Base-by-base conservation (phyloP, 352 stramenopile species). In the Phytophthora aleatoria region DNA sequence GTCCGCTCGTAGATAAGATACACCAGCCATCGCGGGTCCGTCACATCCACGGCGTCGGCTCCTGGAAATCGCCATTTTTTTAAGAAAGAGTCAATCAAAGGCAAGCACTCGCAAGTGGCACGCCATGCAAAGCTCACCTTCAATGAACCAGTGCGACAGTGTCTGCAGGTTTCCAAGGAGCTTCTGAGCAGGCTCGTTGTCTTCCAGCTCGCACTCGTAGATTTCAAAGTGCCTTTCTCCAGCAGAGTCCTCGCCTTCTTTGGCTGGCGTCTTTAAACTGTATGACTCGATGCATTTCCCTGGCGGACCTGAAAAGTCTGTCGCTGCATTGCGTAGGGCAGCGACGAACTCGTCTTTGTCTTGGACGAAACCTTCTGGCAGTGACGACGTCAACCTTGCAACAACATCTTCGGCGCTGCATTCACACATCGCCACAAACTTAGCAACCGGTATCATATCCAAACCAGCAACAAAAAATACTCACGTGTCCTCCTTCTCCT, bases 61-160 rank as follows among this genome's bases (percentile, higher is more conserved):
- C 82, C 82, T 90, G 43, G 28, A 57, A 45, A 27, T 39, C 9
- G 15, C 5, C 10, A n/a, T 39, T 38, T 15, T 36, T 3, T 35
- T 15, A 35, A 52, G 13, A 50, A 33, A 33, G n/a, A 6, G 10
- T 12, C 5, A 11, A 11, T 16, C 3, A 6, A 41, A 20, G 20
- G 12, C 35, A 41, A 41, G 7, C 20, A 45, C 39, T 26, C 5
- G 12, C 26, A 20, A 20, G 20, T 20, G 20, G 20, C 20, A 20
- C 20, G 20, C 20, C 20, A 13, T 45, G 30, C 4, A 28, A 53
- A 53, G 20, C 50, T 3, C n/a, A 76, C 87, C 87, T 89, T 95
- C 87, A 56, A 95, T 94, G 63, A 94, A 94, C 85, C 85, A 95
- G 13, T 91, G 65, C 63, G 87, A 75, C 49, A 83, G 63, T 30